phyloP scores from a whole-genome alignment of 2,329 filamentous ascomycete genomes.

The Trichoderma pleuroti region DNA sequence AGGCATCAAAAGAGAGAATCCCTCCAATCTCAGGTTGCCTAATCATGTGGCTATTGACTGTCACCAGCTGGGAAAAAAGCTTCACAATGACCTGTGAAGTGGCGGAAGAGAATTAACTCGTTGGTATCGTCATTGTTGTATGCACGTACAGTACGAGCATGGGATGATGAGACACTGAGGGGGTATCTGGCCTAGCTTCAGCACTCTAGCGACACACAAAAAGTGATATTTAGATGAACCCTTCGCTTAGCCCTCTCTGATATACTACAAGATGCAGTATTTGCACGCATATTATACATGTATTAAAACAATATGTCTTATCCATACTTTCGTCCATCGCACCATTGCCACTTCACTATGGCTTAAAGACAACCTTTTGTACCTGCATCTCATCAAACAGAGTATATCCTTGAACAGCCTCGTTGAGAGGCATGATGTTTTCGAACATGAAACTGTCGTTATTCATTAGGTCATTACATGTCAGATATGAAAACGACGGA shows the following conservation, averaged over 20 bases:
- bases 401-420: conserved; percentile 66
- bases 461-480: background rate
- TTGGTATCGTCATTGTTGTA: background rate
- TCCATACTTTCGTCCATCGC: background rate
- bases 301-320: background rate
- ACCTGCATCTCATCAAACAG: conserved; percentile 70
- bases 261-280: rapidly evolving
- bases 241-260: background rate
- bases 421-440: conserved; percentile 65
- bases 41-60: background rate
- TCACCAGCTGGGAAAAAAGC: too few species aligned
- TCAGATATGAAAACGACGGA: rapidly evolving
- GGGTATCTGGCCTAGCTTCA: background rate
- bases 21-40: background rate
- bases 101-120: background rate
- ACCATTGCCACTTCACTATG: conserved; percentile 19
- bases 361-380: conserved; percentile 69
- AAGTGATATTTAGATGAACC: background rate
- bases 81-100: background rate
- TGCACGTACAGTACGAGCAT: background rate
- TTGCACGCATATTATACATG: background rate
- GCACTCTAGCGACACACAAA: background rate
- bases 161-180: background rate
- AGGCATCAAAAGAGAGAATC: background rate
- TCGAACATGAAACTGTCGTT: conserved; percentile 68